Base-by-base conservation (phyloP, 2,329 filamentous ascomycete species). In the Exophiala dermatitidis region DNA sequence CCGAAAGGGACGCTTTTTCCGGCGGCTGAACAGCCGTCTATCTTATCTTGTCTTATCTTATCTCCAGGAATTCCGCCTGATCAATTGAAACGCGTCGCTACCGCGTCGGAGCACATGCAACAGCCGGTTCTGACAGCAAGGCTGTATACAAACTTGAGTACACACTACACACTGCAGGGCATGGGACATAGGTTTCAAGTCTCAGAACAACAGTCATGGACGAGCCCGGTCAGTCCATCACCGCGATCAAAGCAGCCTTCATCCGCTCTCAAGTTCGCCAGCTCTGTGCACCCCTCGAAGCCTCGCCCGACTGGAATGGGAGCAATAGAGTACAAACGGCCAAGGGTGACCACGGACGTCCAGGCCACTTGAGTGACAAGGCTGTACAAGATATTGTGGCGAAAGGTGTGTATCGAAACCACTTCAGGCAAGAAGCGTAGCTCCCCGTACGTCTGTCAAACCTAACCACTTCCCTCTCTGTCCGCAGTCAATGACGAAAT, bases 181-280 rank as follows among this genome's bases (percentile, higher is more conserved):
- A 38, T 8, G 12, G 12, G 28, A 19, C 19, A 19, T 19, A 7
- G 33, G 33, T 36, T n/a, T 7, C 33, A n/a, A 36, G n/a, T 7
- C 7, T 7, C 33, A n/a, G 2, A 36, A 3, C 5, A 38, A 9
- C 19, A 26, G 36, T 7, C 30, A 60, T 57, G 58, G 52, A 58
- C 6, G 58, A 57, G 19, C 65, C 65, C 50, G 78, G 12, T 5
- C 38, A 41, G 28, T 41, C 76, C 1, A 71, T 80, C 43, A 67
- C 74, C 19, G 74, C 77, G 54, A 62, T 76, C 37, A 81, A 81
- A 58, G 70, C 73, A 4, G 63, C 70, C 9, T 81, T 81, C 46
- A 67, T 80, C 12, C 68, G 74, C 52, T 66, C 68, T 6, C 76
- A 79, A 56, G 73, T 79, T 53, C 76, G 77, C 5, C 72, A 77